Evolutionary conservation across 768 basidiomycete species (phyloP).

Genomic region (Amanita subjunquillea): DNA sequence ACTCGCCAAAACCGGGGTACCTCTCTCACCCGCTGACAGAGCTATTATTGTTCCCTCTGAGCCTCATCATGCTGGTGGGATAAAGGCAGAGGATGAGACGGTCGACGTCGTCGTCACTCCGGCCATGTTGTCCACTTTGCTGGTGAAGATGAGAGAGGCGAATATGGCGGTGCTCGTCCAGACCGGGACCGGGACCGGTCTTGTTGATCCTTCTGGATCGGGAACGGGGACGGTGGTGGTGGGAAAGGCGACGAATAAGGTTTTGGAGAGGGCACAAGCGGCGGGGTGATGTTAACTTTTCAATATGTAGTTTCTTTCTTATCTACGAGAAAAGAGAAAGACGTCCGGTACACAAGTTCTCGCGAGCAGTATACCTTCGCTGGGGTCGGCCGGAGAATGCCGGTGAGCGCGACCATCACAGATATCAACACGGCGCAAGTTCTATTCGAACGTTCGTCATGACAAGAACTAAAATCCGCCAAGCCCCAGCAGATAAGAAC

Average conservation of each 20-base stretch:
- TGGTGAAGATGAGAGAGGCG: slow-evolving; percentile 60
- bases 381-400: too few relatives aligned
- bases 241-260: slow-evolving; percentile 44
- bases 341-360: too few relatives aligned
- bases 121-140: slow-evolving; percentile 38
- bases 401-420: too few relatives aligned
- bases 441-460: too few relatives aligned
- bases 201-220: background rate
- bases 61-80: background rate
- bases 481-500: too few relatives aligned
- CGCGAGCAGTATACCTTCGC: too few relatives aligned
- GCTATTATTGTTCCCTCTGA: too few relatives aligned
- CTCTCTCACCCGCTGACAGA: background rate
- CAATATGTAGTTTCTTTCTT: too few relatives aligned
- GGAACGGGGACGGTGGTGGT: background rate
- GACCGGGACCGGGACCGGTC: background rate
- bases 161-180: slow-evolving; percentile 39
- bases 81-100: background rate
- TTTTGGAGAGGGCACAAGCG: slow-evolving; percentile 63
- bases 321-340: too few relatives aligned
- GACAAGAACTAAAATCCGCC: too few relatives aligned
- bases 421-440: too few relatives aligned
- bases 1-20: background rate
- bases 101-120: slow-evolving; percentile 33
- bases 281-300: slow-evolving; percentile 26